Conservation (phyloP, 1,284 basidiomycete species). For the Moniliella sp. region DNA sequence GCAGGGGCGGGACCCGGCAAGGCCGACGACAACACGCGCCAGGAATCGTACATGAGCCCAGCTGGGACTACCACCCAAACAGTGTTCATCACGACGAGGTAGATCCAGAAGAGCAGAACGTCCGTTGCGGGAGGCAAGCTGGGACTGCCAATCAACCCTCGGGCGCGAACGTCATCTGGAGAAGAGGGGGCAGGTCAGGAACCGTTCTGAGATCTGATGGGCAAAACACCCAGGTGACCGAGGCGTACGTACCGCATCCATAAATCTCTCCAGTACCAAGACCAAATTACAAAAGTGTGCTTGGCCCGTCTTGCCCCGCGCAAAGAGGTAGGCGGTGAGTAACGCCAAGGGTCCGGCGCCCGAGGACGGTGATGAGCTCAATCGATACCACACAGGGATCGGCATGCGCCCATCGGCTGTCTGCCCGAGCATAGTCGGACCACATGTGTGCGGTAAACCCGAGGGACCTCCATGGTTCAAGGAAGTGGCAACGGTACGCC, state of each 20-base stretch:
- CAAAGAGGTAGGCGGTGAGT: conserved; percentile 14
- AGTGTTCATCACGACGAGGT: no score
- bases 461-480: no score
- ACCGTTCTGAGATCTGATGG: background rate
- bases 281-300: conserved; percentile 21
- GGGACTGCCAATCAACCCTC: conserved; percentile 14
- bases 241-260: no score
- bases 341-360: conserved; percentile 18
- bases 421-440: conserved; percentile 23
- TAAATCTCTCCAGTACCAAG: conserved; percentile 20
- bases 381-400: conserved; percentile 19
- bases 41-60: no score
- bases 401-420: conserved; percentile 15
- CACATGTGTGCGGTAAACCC: conserved; percentile 23
- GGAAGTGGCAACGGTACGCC: no score
- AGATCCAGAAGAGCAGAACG: conserved; percentile 1
- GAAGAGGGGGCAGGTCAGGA: background rate
- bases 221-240: background rate
- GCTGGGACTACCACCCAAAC: no score
- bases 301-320: conserved; percentile 7
- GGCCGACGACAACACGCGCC: no score
- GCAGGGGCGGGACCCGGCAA: no score
- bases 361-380: conserved; percentile 19
- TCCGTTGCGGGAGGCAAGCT: background rate
- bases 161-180: conserved; percentile 23